Base-by-base conservation (phyloP, 2,329 filamentous ascomycete genomes). In the Neurospora sp. region DNA sequence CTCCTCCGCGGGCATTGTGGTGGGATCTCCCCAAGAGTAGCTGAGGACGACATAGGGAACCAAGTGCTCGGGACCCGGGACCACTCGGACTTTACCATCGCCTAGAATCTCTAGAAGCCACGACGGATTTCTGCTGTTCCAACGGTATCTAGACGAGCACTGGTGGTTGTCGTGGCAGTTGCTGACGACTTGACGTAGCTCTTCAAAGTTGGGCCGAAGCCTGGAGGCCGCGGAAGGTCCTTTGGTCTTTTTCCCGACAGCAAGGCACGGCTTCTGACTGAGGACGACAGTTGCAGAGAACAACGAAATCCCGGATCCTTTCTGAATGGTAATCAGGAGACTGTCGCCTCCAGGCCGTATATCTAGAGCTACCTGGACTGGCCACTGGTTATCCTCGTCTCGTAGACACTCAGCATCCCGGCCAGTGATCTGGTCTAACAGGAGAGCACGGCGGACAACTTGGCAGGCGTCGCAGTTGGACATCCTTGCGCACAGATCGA, bases 21-120 rank as follows among this genome's bases (percentile, higher is more conserved):
- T 40, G 6, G 74, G 74, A 67, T 76, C 72, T 33, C 75, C 75
- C 75, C 75, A 76, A 8, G 75, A 75, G 69, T 76, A 76, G 69
- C 75, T 76, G 6, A 76, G 71, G 46, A 75, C 75, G 37, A 75
- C 74, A 52, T 76, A 76, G 23, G 73, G 67, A 39, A 75, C 73
- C 4, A 69, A 69, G 4, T 33, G 6, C 3, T 39, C 11, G 2
- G 72, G 73, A 1, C 74, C 68, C 36, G 67, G 69, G 0, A 75
- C 70, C n/a, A 76, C 68, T 12, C 70, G 70, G 11, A 74, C 69
- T 8, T 43, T 39, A 17, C 72, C 69, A 15, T 72, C 41, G 2
- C 68, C 52, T 5, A 73, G 69, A 33, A 76, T 75, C 17, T 73
- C 70, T 43, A 76, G 68, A 1, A 76, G 74, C 75, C 75, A 76